Evolutionary conservation across 306 rosid species (phyloP).

Genomic region (Cucurbita pepo): DNA sequence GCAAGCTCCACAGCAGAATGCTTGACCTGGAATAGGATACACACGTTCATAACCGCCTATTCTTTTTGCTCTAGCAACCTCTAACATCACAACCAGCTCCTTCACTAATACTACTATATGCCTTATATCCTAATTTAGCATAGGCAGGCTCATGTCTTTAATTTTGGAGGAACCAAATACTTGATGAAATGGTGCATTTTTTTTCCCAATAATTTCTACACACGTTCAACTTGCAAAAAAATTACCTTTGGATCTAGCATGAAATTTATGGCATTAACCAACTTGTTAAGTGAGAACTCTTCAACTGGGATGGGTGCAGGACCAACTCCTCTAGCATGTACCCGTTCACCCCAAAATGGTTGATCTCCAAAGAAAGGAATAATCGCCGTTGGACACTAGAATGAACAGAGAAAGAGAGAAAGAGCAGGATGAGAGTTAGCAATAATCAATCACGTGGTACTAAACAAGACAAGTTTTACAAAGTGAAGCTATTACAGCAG

Average conservation of each 20-base stretch:
- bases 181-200: background rate
- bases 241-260: constrained; percentile 85
- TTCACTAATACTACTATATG: background rate
- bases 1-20: constrained; percentile 63
- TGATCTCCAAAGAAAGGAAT: constrained; percentile 98
- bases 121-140: background rate
- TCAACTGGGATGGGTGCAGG: constrained; percentile 88
- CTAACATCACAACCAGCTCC: background rate
- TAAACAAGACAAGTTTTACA: background rate
- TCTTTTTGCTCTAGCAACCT: background rate
- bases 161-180: background rate
- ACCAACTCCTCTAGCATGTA: constrained; percentile 86
- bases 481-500: constrained; percentile 50
- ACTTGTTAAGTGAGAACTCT: constrained; percentile 74
- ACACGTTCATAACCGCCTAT: background rate
- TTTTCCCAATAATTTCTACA: background rate
- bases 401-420: background rate
- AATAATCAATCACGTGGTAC: background rate
- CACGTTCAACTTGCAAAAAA: background rate
- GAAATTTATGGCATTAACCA: constrained; percentile 55
- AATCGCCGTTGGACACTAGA: constrained; percentile 80
- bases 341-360: constrained; percentile 98
- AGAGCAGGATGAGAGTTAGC: background rate
- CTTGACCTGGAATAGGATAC: constrained; percentile 49
- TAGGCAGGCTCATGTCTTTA: background rate